These are phyloP conservation scores for Amanita exitialis DNA, from an alignment of 768 basidiomycete genomes.

Conservation along the genomic window DNA sequence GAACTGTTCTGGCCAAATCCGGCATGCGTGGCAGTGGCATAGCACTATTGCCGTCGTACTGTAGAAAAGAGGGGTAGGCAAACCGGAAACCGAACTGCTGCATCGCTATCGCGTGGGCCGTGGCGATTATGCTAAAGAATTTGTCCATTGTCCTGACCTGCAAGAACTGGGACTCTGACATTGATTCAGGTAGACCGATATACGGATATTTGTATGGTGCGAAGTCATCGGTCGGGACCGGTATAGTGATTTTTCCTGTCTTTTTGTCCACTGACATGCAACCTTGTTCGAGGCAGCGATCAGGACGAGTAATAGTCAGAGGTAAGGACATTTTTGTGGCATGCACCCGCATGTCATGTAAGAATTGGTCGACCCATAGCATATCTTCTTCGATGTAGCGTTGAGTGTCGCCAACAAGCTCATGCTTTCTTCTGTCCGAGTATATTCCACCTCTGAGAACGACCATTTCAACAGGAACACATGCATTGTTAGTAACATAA, in stretches of 20 bases:
- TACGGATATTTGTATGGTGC: not conserved
- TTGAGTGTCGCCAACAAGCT: constrained; percentile 22
- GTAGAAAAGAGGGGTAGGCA: constrained; percentile 4
- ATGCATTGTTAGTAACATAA: constrained; percentile 3
- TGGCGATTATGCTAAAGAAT: constrained; percentile 4
- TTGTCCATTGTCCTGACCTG: not conserved
- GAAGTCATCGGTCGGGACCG: constrained; percentile 1
- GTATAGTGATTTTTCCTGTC: constrained; percentile 6
- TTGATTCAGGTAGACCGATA: not conserved
- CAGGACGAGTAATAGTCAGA: constrained; percentile 2
- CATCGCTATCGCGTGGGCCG: constrained; percentile 2
- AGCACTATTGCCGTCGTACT: constrained; percentile 1
- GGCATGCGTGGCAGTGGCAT: not conserved
- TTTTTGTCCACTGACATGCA: constrained; percentile 2
- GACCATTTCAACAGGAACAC: not conserved
- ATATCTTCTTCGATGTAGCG: constrained; percentile 9
- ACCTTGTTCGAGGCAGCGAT: constrained; percentile 5
- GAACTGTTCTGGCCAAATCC: constrained; percentile 1
- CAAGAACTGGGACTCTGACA: not conserved
- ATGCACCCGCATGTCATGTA: not conserved
- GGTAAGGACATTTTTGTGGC: constrained; percentile 5
- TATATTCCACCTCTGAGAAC: constrained; percentile 16
- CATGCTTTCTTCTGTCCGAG: constrained; percentile 14
- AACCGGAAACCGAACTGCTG: constrained; percentile 4
- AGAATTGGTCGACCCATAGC: constrained; percentile 3